Conservation (phyloP, 805 yeast genomes). For the Lipomyces anomalus region DNA sequence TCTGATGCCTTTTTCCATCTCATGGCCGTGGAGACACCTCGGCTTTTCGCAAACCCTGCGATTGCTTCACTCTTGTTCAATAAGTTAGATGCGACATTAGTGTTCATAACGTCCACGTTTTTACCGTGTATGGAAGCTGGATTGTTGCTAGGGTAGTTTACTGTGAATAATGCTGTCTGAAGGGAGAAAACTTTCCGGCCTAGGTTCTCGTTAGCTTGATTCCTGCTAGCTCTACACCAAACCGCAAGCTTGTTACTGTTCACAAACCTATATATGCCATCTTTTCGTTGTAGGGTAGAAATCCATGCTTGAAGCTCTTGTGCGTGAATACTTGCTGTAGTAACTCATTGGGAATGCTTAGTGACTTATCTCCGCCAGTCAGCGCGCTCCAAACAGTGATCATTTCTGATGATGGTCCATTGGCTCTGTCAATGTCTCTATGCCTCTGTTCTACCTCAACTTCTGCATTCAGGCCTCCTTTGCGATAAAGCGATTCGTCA, state of each 20-base stretch:
- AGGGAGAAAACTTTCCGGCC: conserved; percentile 15
- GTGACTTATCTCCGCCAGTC: conserved; percentile 30
- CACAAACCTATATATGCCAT: conserved; percentile 49
- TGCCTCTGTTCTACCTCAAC: background rate
- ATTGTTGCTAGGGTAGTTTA: conserved; percentile 5
- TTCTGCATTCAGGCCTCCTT: too few species aligned
- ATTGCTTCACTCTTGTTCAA: conserved; percentile 11
- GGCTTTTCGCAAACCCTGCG: background rate
- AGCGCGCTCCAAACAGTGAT: conserved; percentile 10
- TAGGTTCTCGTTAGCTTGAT: background rate
- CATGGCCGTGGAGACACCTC: background rate
- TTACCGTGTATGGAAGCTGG: conserved; percentile 13
- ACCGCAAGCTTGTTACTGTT: background rate
- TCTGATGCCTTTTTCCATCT: background rate
- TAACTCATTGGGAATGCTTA: conserved; percentile 52
- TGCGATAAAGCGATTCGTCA: too few species aligned
- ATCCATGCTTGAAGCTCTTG: conserved; percentile 90
- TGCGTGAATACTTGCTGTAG: conserved; percentile 82
- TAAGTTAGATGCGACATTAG: conserved; percentile 6
- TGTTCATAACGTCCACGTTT: conserved; percentile 10
- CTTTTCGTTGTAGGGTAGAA: conserved; percentile 83
- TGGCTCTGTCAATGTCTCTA: background rate
- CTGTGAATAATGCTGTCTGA: conserved; percentile 10
- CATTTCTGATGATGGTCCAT: background rate
- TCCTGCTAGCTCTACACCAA: too few species aligned